phyloP scores from a whole-genome alignment of 2,329 filamentous ascomycete genomes.

The Diaporthe citriasiana region DNA sequence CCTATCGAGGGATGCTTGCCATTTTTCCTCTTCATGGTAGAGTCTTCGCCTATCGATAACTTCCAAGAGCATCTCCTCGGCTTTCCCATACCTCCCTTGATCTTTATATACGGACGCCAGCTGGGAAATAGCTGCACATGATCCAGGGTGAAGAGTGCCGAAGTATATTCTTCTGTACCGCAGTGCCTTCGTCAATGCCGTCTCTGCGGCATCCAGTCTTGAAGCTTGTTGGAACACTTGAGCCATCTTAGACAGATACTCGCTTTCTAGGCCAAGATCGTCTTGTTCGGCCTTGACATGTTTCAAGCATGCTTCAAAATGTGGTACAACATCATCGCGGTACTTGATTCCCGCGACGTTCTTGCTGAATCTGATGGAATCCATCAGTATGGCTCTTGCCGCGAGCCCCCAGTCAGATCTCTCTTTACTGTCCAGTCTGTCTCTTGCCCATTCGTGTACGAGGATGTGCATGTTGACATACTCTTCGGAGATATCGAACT shows the following conservation, averaged over 20 bases:
- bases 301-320: slow-evolving; percentile 17
- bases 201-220: not conserved
- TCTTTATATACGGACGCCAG: not conserved
- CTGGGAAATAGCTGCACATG: not conserved
- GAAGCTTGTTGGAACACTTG: not conserved
- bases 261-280: slow-evolving; percentile 1
- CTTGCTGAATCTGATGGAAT: slow-evolving; percentile 9
- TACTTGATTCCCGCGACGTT: not conserved
- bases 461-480: slow-evolving; percentile 47
- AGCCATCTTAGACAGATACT: slow-evolving; percentile 9
- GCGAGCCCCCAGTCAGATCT: slow-evolving; percentile 15
- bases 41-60: slow-evolving; percentile 29
- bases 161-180: slow-evolving; percentile 3
- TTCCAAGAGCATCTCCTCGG: slow-evolving; percentile 8
- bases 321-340: slow-evolving; percentile 14
- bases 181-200: not conserved
- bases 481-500: not conserved
- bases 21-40: not conserved
- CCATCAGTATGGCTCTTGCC: slow-evolving; percentile 21
- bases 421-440: slow-evolving; percentile 23
- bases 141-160: not conserved
- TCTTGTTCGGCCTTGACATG: not conserved
- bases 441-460: slow-evolving; percentile 46
- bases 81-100: not conserved
- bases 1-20: not conserved